These are phyloP conservation scores for Blastomyces parvus DNA, from an alignment of 2,329 filamentous ascomycete species.

Conservation along the genomic window DNA sequence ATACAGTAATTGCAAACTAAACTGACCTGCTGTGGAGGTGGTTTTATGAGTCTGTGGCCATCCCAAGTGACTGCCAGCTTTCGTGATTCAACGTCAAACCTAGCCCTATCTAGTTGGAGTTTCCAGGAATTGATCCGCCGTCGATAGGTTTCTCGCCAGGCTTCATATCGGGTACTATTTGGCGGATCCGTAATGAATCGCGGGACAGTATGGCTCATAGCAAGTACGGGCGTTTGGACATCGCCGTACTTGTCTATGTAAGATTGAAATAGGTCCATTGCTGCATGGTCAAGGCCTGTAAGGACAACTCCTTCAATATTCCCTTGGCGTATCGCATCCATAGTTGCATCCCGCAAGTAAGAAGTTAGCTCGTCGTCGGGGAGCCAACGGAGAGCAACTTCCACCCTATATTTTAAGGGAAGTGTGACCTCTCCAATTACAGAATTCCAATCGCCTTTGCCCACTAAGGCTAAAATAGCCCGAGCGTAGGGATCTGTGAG, in stretches of 20 bases:
- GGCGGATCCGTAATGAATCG: constrained; percentile 47
- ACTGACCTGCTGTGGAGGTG: constrained; percentile 45
- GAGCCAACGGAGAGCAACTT: constrained; percentile 48
- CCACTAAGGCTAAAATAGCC: constrained; percentile 51
- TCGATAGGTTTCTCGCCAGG: constrained; percentile 55
- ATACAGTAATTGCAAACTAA: constrained; percentile 54
- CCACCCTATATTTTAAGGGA: constrained; percentile 51
- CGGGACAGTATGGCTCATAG: constrained; percentile 50
- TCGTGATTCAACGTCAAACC: constrained; percentile 51
- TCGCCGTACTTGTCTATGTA: constrained; percentile 53
- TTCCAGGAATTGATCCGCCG: constrained; percentile 53
- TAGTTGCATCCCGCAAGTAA: constrained; percentile 47
- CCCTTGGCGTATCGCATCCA: constrained; percentile 44
- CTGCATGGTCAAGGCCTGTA: constrained; percentile 50
- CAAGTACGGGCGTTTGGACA: constrained; percentile 53
- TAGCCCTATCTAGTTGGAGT: constrained; percentile 49
- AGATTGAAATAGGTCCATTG: constrained; percentile 51
- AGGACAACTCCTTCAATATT: constrained; percentile 54
- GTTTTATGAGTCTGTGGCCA: constrained; percentile 40
- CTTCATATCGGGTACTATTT: constrained; percentile 44
- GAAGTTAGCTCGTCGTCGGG: constrained; percentile 38
- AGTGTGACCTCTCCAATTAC: constrained; percentile 50
- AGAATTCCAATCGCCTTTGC: constrained; percentile 50
- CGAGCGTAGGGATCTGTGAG: constrained; percentile 53
- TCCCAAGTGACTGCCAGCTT: constrained; percentile 43